Evolutionary conservation across 2,329 filamentous ascomycete genomes (phyloP).

Genomic region (Trichoderma brevicompactum): DNA sequence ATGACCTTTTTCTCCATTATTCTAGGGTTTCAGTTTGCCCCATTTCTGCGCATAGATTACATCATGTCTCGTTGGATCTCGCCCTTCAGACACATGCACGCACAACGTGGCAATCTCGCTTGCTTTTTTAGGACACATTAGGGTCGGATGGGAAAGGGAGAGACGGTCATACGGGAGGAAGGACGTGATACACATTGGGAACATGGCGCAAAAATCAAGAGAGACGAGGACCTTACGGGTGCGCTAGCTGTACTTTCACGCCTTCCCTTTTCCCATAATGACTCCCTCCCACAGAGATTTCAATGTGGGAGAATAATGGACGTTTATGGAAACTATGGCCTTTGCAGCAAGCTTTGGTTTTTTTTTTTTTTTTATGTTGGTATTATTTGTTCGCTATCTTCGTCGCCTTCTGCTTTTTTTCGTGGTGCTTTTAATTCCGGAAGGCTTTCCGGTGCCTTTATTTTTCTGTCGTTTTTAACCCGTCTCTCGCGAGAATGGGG

Average conservation of each 20-base stretch:
- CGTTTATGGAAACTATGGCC: slow-evolving; percentile 26
- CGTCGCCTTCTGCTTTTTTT: slow-evolving; percentile 17
- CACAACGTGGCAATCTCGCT: slow-evolving; percentile 28
- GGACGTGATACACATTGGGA: slow-evolving; percentile 27
- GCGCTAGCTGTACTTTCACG: slow-evolving; percentile 28
- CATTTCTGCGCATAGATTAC: slow-evolving; percentile 45
- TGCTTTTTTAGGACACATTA: slow-evolving; percentile 28
- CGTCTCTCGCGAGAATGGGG: slow-evolving; percentile 28
- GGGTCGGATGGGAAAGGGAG: slow-evolving; percentile 29
- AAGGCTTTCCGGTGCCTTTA: slow-evolving; percentile 28
- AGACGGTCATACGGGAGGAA: slow-evolving; percentile 26
- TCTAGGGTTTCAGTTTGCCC: slow-evolving; percentile 32
- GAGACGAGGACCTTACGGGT: slow-evolving; percentile 25
- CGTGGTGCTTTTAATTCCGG: slow-evolving; percentile 22
- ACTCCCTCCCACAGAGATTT: slow-evolving; percentile 18
- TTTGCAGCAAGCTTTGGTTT: slow-evolving; percentile 29
- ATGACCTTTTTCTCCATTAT: slow-evolving; percentile 38
- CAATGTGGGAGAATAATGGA: slow-evolving; percentile 24
- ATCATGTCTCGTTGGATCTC: slow-evolving; percentile 43
- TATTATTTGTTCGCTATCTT: slow-evolving; percentile 31
- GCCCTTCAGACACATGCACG: slow-evolving; percentile 32
- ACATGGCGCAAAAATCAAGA: slow-evolving; percentile 27
- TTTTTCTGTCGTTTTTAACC: background rate
- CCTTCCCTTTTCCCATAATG: slow-evolving; percentile 18
- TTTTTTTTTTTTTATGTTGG: slow-evolving; percentile 27